phyloP scores from a whole-genome alignment of 768 basidiomycete species.

The Asterophora lycoperdoides region DNA sequence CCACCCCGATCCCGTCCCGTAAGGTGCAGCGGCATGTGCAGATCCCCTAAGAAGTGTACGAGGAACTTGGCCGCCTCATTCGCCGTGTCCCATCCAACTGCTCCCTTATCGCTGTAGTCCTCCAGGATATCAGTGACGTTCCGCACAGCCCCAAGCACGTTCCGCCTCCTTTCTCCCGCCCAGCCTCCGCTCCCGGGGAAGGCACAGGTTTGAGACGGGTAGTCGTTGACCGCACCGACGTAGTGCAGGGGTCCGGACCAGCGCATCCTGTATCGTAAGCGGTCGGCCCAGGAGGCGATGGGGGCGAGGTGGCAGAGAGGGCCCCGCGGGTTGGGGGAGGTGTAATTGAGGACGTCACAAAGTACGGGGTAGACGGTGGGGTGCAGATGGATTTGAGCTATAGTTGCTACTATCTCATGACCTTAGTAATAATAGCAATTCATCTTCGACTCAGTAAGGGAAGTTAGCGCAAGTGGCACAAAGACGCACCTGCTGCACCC shows the following conservation, averaged over 20 bases:
- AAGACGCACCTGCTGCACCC: constrained; percentile 37
- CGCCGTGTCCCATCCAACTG: constrained; percentile 31
- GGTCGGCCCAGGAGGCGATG: constrained; percentile 88
- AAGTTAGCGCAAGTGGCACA: not conserved
- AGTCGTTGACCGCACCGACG: constrained; percentile 67
- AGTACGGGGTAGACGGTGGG: constrained; percentile 63
- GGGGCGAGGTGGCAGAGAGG: constrained; percentile 76
- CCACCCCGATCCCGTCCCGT: constrained; percentile 86
- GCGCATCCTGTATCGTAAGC: constrained; percentile 52
- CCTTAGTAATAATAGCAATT: constrained; percentile 36
- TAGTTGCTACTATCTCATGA: constrained; percentile 90
- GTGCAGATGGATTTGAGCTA: constrained; percentile 89
- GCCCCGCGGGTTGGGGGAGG: constrained; percentile 26
- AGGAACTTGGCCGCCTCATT: constrained; percentile 90
- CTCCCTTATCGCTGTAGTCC: constrained; percentile 35
- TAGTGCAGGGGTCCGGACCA: constrained; percentile 80
- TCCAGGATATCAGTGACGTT: constrained; percentile 69
- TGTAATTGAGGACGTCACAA: constrained; percentile 64
- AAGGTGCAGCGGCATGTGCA: constrained; percentile 93
- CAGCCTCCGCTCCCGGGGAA: constrained; percentile 80
- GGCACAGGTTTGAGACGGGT: constrained; percentile 68
- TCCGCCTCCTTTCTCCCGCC: constrained; percentile 47
- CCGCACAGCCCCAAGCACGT: constrained; percentile 73
- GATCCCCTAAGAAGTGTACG: constrained; percentile 88
- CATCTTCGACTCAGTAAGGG: not conserved